Evolutionary conservation across 2,329 filamentous ascomycete species (phyloP).

Genomic region (Kalaharituber pfeilii): DNA sequence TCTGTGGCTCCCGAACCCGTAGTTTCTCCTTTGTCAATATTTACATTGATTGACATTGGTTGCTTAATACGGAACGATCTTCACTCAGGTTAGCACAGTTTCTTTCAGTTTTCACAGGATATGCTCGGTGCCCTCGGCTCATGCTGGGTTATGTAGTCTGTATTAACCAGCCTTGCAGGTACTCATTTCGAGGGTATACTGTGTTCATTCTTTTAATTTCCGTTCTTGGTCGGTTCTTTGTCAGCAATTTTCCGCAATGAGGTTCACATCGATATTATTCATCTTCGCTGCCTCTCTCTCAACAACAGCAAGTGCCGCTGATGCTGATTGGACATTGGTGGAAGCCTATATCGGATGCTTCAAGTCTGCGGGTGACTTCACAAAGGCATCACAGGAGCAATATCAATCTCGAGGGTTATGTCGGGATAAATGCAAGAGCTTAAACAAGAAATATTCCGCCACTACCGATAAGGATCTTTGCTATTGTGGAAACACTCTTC

Average conservation of each 20-base stretch:
- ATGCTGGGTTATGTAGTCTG: background rate
- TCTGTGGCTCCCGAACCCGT: background rate
- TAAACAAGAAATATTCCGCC: conserved; percentile 35
- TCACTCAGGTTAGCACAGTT: background rate
- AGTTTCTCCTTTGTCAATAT: background rate
- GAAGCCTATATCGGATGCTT: conserved; percentile 15
- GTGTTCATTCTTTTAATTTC: no score
- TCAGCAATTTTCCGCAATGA: conserved; percentile 14
- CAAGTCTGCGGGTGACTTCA: conserved; percentile 10
- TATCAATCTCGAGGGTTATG: conserved; percentile 42
- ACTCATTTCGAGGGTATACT: background rate
- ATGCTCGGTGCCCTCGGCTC: background rate
- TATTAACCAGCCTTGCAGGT: background rate
- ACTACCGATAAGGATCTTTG: conserved; percentile 46
- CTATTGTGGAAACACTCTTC: conserved; percentile 55
- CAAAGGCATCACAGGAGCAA: background rate
- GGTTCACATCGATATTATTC: conserved; percentile 13
- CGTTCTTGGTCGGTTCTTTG: no score
- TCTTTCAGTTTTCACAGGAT: no score
- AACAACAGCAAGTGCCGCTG: background rate
- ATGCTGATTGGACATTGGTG: background rate
- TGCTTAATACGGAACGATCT: background rate
- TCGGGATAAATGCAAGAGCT: conserved; percentile 32
- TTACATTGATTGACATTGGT: background rate
- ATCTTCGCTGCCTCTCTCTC: conserved; percentile 6